These are phyloP conservation scores for Coniferiporia weirii DNA, from an alignment of 1,284 basidiomycete genomes.

Conservation along the genomic window DNA sequence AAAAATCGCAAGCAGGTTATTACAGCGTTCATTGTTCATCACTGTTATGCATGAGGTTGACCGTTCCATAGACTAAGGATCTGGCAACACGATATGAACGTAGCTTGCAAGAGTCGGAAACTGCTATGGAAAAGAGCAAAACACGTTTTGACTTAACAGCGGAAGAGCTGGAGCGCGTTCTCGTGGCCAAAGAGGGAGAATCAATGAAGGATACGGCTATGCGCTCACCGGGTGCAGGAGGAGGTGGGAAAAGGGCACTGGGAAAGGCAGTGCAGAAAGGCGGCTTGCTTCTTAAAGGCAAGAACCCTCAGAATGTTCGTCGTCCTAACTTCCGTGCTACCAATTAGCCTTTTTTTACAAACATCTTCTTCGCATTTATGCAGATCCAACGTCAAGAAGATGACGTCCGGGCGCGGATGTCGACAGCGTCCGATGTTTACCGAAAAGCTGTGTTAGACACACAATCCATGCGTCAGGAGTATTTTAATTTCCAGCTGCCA, in stretches of 20 bases:
- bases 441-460: constrained; percentile 89
- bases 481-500: constrained; percentile 95
- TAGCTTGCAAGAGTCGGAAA: constrained; percentile 85
- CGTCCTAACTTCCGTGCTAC: constrained; percentile 3
- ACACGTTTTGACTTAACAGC: constrained; percentile 82
- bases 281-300: constrained; percentile 86
- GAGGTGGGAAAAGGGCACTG: constrained; percentile 70
- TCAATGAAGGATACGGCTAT: constrained; percentile 75
- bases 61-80: constrained; percentile 70
- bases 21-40: constrained; percentile 29
- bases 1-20: constrained; percentile 79
- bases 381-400: constrained; percentile 93
- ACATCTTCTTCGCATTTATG: constrained; percentile 18
- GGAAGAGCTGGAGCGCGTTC: constrained; percentile 92
- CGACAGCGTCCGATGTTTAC: constrained; percentile 82
- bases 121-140: constrained; percentile 85
- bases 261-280: constrained; percentile 91
- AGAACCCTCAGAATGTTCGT: constrained; percentile 84
- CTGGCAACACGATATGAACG: constrained; percentile 84
- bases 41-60: constrained; percentile 6
- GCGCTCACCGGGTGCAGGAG: constrained; percentile 38
- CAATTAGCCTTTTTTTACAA: not conserved
- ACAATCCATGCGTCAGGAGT: constrained; percentile 89
- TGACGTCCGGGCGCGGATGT: constrained; percentile 84
- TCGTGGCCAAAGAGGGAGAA: constrained; percentile 94